Percentiles rank a stretch among this genome's conserved stretches.
Evolutionary conservation across 2,329 filamentous ascomycete genomes (phyloP).

Genomic region (Apiospora malaysiana): DNA sequence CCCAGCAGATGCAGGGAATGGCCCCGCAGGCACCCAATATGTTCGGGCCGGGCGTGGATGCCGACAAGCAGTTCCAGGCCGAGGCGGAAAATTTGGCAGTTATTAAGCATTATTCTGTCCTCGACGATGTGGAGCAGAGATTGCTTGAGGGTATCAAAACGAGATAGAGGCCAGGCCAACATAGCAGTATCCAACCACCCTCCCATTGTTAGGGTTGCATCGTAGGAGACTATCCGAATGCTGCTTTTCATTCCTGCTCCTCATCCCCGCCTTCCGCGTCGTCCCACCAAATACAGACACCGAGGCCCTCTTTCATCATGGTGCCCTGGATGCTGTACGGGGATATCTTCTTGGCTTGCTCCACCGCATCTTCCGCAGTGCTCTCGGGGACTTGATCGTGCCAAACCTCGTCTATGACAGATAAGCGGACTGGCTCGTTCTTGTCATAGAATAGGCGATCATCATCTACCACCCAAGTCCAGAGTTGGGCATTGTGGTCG

Average conservation of each 20-base stretch:
- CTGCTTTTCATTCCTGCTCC: neutral
- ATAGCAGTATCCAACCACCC: constrained; percentile 11
- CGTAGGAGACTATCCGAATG: constrained; percentile 1
- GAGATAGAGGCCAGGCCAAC: constrained; percentile 36
- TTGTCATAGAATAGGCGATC: constrained; percentile 85
- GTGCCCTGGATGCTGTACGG: constrained; percentile 73
- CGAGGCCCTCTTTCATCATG: constrained; percentile 68
- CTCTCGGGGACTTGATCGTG: constrained; percentile 82
- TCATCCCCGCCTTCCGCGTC: constrained; percentile 9
- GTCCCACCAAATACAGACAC: constrained; percentile 71
- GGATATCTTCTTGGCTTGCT: constrained; percentile 62
- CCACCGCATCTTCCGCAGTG: constrained; percentile 61
- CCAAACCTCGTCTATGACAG: constrained; percentile 89
- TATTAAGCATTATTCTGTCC: constrained; percentile 88
- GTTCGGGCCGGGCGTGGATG: constrained; percentile 92
- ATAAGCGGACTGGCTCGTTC: constrained; percentile 85
- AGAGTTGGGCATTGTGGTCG: constrained; percentile 77
- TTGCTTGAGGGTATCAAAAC: constrained; percentile 65
- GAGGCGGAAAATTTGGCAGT: constrained; percentile 97
- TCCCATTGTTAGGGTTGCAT: neutral
- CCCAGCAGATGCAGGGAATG: constrained; percentile 81
- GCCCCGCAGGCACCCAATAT: constrained; percentile 73
- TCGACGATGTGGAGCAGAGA: constrained; percentile 87
- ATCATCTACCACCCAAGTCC: constrained; percentile 82
- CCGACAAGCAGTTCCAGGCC: constrained; percentile 90